A percentile compares a stretch with the other conserved stretches of the same genome.
Evolutionary conservation across 768 basidiomycete genomes (phyloP).

Genomic region (Hemileccinum impolitum): DNA sequence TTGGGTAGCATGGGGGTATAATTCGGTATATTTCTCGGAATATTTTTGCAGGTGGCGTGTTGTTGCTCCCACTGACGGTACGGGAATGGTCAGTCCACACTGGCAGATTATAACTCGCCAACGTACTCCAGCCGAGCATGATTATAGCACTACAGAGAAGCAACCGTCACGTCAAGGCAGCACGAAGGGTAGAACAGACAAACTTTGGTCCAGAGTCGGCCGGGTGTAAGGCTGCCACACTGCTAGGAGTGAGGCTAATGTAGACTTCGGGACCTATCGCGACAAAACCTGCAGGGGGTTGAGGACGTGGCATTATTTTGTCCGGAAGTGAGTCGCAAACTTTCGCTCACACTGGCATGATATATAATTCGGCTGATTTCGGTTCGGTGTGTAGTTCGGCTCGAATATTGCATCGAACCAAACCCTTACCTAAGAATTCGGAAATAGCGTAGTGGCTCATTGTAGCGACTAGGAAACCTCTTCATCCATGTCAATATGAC

Average conservation of each 20-base stretch:
- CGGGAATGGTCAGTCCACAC: neutral
- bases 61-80: slow-evolving; percentile 22
- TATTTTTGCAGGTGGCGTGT: slow-evolving; percentile 27
- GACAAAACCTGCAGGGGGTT: slow-evolving; percentile 16
- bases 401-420: too few relatives aligned
- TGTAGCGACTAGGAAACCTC: too few relatives aligned
- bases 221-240: neutral
- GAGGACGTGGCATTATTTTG: too few relatives aligned
- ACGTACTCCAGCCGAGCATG: slow-evolving; percentile 30
- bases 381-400: too few relatives aligned
- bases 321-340: too few relatives aligned
- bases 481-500: too few relatives aligned
- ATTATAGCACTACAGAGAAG: slow-evolving; percentile 23
- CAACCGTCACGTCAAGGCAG: neutral
- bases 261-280: slow-evolving; percentile 15
- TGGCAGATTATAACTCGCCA: neutral
- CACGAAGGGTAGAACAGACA: neutral
- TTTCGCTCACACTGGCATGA: too few relatives aligned
- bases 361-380: too few relatives aligned
- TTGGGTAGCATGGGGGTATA: slow-evolving; percentile 27
- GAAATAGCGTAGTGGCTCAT: too few relatives aligned
- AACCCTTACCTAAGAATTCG: too few relatives aligned
- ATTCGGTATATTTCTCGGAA: slow-evolving; percentile 21
- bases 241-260: slow-evolving; percentile 4
- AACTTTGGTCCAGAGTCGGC: slow-evolving; percentile 20